Evolutionary conservation across 2,329 filamentous ascomycete species (phyloP).

Genomic region (Fusarium mexicanum): DNA sequence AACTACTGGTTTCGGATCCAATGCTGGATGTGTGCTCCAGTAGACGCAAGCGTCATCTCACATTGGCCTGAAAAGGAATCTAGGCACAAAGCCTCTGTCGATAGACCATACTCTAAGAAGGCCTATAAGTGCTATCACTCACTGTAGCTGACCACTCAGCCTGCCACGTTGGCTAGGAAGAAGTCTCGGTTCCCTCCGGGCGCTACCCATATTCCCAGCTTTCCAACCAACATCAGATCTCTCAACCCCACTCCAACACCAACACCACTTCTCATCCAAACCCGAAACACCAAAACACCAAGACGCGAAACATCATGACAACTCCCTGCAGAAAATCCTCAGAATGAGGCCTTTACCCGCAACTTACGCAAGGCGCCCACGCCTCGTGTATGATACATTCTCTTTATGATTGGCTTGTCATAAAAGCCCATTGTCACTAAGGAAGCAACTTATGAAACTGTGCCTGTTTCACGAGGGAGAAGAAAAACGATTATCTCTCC

Average conservation of each 20-base stretch:
- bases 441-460: constrained; percentile 35
- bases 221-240: constrained; percentile 10
- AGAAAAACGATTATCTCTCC: constrained; percentile 13
- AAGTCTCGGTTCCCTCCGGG: constrained; percentile 37
- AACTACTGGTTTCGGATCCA: constrained; percentile 3
- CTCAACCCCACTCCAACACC: constrained; percentile 12
- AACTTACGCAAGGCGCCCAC: constrained; percentile 14
- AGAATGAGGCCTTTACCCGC: constrained; percentile 2
- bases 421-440: not conserved
- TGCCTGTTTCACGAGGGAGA: constrained; percentile 34
- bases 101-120: constrained; percentile 15
- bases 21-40: not conserved
- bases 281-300: constrained; percentile 34
- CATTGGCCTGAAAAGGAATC: constrained; percentile 12
- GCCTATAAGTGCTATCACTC: constrained; percentile 10
- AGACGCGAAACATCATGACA: constrained; percentile 35
- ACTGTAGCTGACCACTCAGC: constrained; percentile 11
- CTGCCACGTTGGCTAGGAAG: constrained; percentile 30
- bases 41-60: constrained; percentile 11
- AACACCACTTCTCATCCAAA: constrained; percentile 12
- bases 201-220: constrained; percentile 23
- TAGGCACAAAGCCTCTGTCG: not conserved
- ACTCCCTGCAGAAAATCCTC: constrained; percentile 8
- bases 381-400: constrained; percentile 3
- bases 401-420: constrained; percentile 23